Evolutionary conservation across 805 yeast genomes (phyloP).

Genomic region (Tetrapisispora pingtungensis): DNA sequence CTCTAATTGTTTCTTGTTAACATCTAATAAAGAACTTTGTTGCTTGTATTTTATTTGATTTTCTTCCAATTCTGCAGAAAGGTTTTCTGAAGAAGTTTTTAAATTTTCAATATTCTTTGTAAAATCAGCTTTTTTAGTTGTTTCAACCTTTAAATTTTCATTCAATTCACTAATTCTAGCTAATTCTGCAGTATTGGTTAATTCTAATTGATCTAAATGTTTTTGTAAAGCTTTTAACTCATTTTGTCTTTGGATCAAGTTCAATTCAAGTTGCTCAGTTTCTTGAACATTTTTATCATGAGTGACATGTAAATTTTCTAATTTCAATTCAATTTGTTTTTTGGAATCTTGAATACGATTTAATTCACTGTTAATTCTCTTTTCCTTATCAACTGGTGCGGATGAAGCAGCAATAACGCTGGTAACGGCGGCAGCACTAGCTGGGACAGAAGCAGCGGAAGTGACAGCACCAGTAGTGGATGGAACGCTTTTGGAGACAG

Average conservation of each 20-base stretch:
- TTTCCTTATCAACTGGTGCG: conserved; percentile 37
- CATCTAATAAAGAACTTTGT: conserved; percentile 50
- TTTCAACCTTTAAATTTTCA: conserved; percentile 50
- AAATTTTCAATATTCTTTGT: conserved; percentile 60
- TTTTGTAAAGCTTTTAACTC: conserved; percentile 64
- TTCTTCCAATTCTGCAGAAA: conserved; percentile 45
- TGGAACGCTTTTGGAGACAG: conserved; percentile 6
- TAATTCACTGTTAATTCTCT: conserved; percentile 1
- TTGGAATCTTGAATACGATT: conserved; percentile 40
- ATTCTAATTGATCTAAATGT: conserved; percentile 70
- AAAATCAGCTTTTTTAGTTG: conserved; percentile 50
- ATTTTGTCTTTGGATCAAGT: conserved; percentile 43
- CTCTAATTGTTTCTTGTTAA: conserved; percentile 57
- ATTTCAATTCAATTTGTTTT: conserved; percentile 61
- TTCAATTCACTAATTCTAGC: conserved; percentile 53
- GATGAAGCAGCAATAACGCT: conserved; percentile 38
- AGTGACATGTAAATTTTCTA: conserved; percentile 51
- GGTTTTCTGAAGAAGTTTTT: conserved; percentile 55
- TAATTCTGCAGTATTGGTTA: conserved; percentile 62
- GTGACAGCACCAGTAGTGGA: conserved; percentile 7
- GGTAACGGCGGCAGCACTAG: conserved; percentile 7
- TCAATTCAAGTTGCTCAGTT: conserved; percentile 61
- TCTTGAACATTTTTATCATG: conserved; percentile 75
- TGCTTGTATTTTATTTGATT: conserved; percentile 46
- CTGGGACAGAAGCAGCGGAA: conserved; percentile 6